A percentile compares a stretch with the other conserved stretches of the same genome.
phyloP scores from a whole-genome alignment of 768 basidiomycete species.

The Hygrocybe coccinea region DNA sequence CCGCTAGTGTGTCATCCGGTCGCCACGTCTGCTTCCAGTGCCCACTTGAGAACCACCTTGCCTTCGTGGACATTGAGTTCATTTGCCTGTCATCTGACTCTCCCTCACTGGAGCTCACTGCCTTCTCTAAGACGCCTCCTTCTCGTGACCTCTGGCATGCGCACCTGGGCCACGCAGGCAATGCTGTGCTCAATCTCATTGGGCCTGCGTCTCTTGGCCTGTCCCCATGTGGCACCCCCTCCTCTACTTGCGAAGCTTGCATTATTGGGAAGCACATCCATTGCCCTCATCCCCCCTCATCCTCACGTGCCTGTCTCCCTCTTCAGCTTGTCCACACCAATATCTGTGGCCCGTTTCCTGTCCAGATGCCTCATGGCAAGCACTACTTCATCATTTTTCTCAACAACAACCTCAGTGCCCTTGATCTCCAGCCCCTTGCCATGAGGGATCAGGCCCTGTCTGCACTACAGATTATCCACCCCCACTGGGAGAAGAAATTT shows the following conservation, averaged over 20 bases:
- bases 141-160: conserved; percentile 20
- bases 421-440: background rate
- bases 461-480: background rate
- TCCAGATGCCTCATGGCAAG: conserved; percentile 9
- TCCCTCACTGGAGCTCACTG: background rate
- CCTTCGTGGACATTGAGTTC: background rate
- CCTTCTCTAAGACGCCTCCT: conserved; percentile 2
- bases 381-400: conserved; percentile 14
- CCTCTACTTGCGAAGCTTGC: conserved; percentile 18
- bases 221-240: conserved; percentile 10
- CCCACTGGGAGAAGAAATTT: background rate
- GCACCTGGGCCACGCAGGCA: conserved; percentile 21
- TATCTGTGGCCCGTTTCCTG: conserved; percentile 21
- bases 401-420: conserved; percentile 8
- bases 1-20: background rate
- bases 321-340: conserved; percentile 21
- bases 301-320: background rate
- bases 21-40: too few relatives aligned
- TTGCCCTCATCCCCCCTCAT: background rate
- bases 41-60: too few relatives aligned
- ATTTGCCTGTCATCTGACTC: background rate
- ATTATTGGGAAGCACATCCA: conserved; percentile 23
- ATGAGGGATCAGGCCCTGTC: background rate
- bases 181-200: conserved; percentile 12
- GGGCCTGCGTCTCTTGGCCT: conserved; percentile 15